Evolutionary conservation across 208 protist genomes (phyloP).

Genomic region (Trichomonas vaginalis): DNA sequence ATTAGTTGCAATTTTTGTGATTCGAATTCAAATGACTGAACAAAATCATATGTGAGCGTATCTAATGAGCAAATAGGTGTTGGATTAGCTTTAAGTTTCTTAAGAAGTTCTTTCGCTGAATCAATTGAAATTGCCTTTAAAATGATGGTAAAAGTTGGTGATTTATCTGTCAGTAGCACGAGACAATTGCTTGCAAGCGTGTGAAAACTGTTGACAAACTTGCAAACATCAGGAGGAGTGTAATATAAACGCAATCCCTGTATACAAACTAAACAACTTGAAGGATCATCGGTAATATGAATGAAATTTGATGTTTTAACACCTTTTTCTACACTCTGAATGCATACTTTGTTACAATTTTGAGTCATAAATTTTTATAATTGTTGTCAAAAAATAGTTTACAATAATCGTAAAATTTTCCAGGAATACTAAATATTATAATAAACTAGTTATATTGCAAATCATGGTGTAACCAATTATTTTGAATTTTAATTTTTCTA

Average conservation of each 20-base stretch:
- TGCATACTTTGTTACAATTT: too few species aligned
- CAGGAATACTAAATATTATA: too few species aligned
- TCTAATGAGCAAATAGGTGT: not conserved
- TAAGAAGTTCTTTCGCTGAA: not conserved
- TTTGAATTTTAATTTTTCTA: too few species aligned
- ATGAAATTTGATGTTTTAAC: not conserved
- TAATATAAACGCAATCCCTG: not conserved
- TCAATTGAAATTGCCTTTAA: not conserved
- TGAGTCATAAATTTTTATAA: too few species aligned
- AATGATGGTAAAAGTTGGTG: not conserved
- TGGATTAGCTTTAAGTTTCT: not conserved
- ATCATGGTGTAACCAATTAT: too few species aligned
- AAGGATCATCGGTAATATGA: not conserved
- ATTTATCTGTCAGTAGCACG: not conserved
- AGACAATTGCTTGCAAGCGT: too few species aligned
- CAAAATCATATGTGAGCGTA: not conserved
- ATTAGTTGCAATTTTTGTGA: not conserved
- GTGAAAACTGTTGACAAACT: not conserved
- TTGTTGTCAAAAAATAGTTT: too few species aligned
- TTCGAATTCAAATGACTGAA: not conserved
- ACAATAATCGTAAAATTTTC: too few species aligned
- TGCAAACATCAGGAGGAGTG: not conserved
- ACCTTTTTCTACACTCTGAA: not conserved
- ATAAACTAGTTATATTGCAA: too few species aligned
- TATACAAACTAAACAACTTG: not conserved